Evolutionary conservation across 2,329 filamentous ascomycete genomes (phyloP), one percentile per base, ranked within the genome.

Genomic region (Lizonia empirigonia): DNA sequence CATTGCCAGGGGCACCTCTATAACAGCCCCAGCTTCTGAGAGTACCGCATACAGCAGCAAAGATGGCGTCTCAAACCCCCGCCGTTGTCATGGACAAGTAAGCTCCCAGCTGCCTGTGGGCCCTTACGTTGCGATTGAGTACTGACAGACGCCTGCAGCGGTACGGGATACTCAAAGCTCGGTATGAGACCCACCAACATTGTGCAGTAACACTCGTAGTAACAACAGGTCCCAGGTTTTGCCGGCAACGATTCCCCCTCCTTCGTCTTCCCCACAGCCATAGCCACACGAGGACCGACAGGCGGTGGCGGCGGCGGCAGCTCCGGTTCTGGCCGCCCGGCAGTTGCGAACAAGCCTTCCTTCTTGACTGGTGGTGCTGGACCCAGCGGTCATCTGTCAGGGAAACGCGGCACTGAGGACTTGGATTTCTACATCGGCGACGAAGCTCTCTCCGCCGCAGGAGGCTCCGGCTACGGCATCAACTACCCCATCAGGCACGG

Each of bases 1-100:
- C 53, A 38, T 40, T 55, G 50, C 55, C 36, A 46, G 26, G 60
- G 61, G 49, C 48, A 44, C 37, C 53, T 49, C 49, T 58, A 53
- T 56, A 62, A 63, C 65, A 64, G 56, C 52, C 58, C 59, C 61
- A 69, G 67, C 57, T 55, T 52, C 60, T 56, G 51, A 35, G 50
- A 24, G 55, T 44, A 38, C 48, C 52, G 52, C 50, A 54, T 62
- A 58, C 59, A 59, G 59, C 63, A 59, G 59, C 62, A 67, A 81
- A 74, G 68, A 99, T 99, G 94, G 93, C 94, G 74, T 89, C 89
- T 80, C 93, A 97, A 86, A 97, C 94, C 75, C 94, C 94, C 70
- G 94, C 94, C 90, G 94, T 99, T 97, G 94, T 99, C 91, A 99
- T 99, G 93, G 94, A 99, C 94, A 99, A 99, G 94, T 97, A 88